A percentile compares a stretch with the other conserved stretches of the same genome.
phyloP scores from a whole-genome alignment of 257 asterid genomes.

The Knoxia roxburghii region DNA sequence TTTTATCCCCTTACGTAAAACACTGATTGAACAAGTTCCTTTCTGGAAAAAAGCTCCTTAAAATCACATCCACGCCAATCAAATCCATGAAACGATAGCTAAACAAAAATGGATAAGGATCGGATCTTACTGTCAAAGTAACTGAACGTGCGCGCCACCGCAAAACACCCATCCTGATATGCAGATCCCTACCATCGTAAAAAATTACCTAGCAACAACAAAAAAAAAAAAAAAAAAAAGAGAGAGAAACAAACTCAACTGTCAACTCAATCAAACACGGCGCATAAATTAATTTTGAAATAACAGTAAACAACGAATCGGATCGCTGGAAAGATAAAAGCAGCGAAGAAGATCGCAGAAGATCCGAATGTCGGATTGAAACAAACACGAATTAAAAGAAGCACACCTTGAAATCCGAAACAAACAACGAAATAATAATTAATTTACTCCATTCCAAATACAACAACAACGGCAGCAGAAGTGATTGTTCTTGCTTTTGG shows the following conservation, averaged over 20 bases:
- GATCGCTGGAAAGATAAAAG: constrained; percentile 17
- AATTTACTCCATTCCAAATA: too few species aligned
- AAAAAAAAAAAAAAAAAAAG: neutral
- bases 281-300: neutral
- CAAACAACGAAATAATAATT: too few species aligned
- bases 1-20: neutral
- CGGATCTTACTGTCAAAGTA: constrained; percentile 52
- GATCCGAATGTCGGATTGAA: constrained; percentile 44
- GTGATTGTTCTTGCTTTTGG: too few species aligned
- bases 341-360: constrained; percentile 21
- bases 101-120: constrained; percentile 9
- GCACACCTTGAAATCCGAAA: neutral
- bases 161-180: constrained; percentile 26
- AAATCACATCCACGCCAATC: neutral
- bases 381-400: constrained; percentile 15
- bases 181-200: constrained; percentile 46
- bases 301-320: constrained; percentile 23
- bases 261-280: neutral
- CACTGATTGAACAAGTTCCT: neutral
- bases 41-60: too few species aligned
- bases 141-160: constrained; percentile 27
- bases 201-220: neutral
- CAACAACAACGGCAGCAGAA: too few species aligned
- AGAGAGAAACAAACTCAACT: neutral
- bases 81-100: constrained; percentile 2